These are phyloP conservation scores for Solanum peruvianum DNA, from an alignment of 257 asterid genomes.

Conservation along the genomic window DNA sequence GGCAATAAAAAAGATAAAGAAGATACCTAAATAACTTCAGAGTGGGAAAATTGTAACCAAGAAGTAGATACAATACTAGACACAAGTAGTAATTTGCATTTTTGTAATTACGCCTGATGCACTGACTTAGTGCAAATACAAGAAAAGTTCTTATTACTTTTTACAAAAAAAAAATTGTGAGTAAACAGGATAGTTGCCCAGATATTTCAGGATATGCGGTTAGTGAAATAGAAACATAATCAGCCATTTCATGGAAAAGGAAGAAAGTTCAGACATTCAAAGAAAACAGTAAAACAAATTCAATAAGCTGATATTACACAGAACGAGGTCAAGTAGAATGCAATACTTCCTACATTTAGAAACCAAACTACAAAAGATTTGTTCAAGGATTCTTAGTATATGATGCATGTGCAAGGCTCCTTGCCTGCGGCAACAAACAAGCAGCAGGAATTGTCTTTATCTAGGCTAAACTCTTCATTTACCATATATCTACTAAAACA, in stretches of 20 bases:
- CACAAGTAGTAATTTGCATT: not conserved
- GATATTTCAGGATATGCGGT: not conserved
- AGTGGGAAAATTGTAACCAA: not conserved
- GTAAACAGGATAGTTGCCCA: not conserved
- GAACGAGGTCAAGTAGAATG: not conserved
- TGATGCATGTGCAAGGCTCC: not conserved
- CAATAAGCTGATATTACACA: not conserved
- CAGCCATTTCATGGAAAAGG: not conserved
- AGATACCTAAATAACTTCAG: not conserved
- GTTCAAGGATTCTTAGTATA: not conserved
- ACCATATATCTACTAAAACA: not conserved
- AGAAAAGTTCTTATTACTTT: not conserved
- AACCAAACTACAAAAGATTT: not conserved
- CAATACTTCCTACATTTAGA: not conserved
- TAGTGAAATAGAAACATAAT: not conserved
- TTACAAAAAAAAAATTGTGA: not conserved
- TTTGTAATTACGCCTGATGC: not conserved
- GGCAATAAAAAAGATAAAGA: not conserved
- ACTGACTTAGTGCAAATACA: not conserved
- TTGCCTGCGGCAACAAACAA: not conserved
- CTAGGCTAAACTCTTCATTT: not conserved
- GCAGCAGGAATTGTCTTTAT: not conserved
- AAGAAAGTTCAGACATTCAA: not conserved
- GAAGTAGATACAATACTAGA: not conserved
- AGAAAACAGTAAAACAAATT: not conserved